These are phyloP conservation scores for Tuctoria greenei DNA, from an alignment of 176 grass and related monocot species.

Conservation along the genomic window DNA sequence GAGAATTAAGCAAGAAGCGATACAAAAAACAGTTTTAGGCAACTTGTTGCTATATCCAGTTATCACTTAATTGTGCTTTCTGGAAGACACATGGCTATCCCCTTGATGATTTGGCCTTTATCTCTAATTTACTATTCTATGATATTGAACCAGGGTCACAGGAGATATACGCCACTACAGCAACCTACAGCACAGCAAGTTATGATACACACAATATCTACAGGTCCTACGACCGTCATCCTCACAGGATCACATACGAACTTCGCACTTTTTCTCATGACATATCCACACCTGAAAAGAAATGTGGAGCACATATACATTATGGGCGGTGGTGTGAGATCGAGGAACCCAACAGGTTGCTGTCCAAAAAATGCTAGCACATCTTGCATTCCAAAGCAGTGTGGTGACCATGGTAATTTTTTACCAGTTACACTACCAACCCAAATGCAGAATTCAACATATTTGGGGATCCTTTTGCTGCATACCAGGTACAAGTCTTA, in stretches of 20 bases:
- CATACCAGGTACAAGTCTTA: slow-evolving; percentile 64
- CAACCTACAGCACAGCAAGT: slow-evolving; percentile 73
- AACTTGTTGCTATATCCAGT: slow-evolving; percentile 8
- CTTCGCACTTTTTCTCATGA: slow-evolving; percentile 77
- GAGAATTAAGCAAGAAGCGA: background rate
- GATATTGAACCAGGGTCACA: slow-evolving; percentile 53
- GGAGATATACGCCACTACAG: slow-evolving; percentile 63
- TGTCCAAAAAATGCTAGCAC: slow-evolving; percentile 46
- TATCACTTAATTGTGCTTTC: background rate
- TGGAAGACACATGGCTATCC: background rate
- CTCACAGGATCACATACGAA: slow-evolving; percentile 74
- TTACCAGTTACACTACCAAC: slow-evolving; percentile 63
- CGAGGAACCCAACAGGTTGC: slow-evolving; percentile 77
- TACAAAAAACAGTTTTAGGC: background rate
- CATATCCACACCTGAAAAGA: slow-evolving; percentile 59
- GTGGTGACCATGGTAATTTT: slow-evolving; percentile 83
- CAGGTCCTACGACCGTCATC: slow-evolving; percentile 63
- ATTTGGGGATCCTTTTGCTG: slow-evolving; percentile 87
- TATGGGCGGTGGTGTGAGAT: slow-evolving; percentile 86
- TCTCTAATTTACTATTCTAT: slow-evolving; percentile 1
- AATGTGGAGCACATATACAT: slow-evolving; percentile 91
- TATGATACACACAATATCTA: slow-evolving; percentile 65
- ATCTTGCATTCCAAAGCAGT: slow-evolving; percentile 59
- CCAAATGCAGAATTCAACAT: slow-evolving; percentile 89
- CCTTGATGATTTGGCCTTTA: slow-evolving; percentile 6